A percentile compares a stretch with the other conserved stretches of the same genome.
Evolutionary conservation across 2,329 filamentous ascomycete genomes (phyloP).

Genomic region (Hypoxylon sp.): DNA sequence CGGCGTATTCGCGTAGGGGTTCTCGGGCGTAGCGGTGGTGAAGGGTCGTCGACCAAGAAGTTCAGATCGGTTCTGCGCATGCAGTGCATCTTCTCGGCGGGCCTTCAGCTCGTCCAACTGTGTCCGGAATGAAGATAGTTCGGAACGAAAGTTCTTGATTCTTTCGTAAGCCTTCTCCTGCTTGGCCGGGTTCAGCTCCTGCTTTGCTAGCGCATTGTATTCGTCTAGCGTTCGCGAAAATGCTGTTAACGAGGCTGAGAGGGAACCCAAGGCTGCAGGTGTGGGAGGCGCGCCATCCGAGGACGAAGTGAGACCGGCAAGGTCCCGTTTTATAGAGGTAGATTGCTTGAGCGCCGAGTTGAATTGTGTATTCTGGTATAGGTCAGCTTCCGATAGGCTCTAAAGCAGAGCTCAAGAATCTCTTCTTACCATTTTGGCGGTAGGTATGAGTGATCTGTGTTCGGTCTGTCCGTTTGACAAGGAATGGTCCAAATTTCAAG

Average conservation of each 20-base stretch:
- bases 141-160: conserved; percentile 85
- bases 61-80: conserved; percentile 79
- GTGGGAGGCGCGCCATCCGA: conserved; percentile 67
- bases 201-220: conserved; percentile 86
- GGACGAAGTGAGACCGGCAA: conserved; percentile 74
- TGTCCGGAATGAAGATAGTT: conserved; percentile 83
- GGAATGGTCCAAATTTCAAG: neutral
- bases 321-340: conserved; percentile 82
- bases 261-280: conserved; percentile 70
- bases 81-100: conserved; percentile 80
- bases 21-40: conserved; percentile 84
- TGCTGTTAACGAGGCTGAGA: conserved; percentile 77
- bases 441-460: conserved; percentile 3
- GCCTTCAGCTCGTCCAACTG: conserved; percentile 84
- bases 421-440: conserved; percentile 29
- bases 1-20: conserved; percentile 82
- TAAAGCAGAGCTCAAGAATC: neutral
- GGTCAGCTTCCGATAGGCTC: neutral
- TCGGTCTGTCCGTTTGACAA: conserved; percentile 1
- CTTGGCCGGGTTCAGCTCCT: conserved; percentile 91
- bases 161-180: conserved; percentile 91
- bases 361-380: conserved; percentile 82
- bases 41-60: conserved; percentile 89
- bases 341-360: conserved; percentile 90
- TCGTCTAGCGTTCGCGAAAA: conserved; percentile 94